These are phyloP conservation scores for Aristolochia contorta DNA, from an alignment of 164 flowering plant genomes.

Conservation along the genomic window DNA sequence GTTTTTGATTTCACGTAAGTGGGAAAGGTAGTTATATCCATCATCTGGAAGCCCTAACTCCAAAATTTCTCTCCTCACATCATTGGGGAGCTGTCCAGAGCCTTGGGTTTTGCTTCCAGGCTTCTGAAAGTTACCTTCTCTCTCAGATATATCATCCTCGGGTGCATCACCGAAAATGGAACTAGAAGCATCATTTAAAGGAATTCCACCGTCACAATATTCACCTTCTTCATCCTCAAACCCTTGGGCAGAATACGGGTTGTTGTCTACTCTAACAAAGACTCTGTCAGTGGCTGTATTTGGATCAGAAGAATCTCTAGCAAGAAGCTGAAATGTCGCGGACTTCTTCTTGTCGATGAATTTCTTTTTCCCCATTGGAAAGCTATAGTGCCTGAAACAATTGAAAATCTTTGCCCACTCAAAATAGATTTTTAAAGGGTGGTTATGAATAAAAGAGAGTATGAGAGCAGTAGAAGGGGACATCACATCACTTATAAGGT, in stretches of 20 bases:
- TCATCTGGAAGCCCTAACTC: constrained; percentile 94
- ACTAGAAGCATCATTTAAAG: constrained; percentile 31
- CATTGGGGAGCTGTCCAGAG: constrained; percentile 36
- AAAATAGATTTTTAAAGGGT: no score
- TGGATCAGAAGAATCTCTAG: constrained; percentile 75
- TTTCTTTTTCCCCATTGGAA: constrained; percentile 42
- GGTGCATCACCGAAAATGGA: constrained; percentile 63
- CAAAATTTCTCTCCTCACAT: constrained; percentile 67
- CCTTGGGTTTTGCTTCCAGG: background rate
- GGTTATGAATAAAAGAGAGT: no score
- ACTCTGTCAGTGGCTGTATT: constrained; percentile 42
- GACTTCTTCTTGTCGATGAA: constrained; percentile 90
- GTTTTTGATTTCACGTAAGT: constrained; percentile 75
- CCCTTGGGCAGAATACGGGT: constrained; percentile 25
- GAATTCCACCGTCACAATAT: background rate
- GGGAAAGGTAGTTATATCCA: constrained; percentile 78
- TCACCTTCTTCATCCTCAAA: constrained; percentile 15
- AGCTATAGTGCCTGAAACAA: no score
- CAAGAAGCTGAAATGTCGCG: constrained; percentile 70
- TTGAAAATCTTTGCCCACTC: no score
- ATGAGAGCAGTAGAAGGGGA: no score
- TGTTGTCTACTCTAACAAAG: constrained; percentile 78
- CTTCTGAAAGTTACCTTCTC: background rate
- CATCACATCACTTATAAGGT: no score
- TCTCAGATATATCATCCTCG: constrained; percentile 34